Percentiles rank a stretch among this genome's conserved stretches.
Conservation (phyloP, 768 basidiomycete genomes). For the Collybia mongolica region DNA sequence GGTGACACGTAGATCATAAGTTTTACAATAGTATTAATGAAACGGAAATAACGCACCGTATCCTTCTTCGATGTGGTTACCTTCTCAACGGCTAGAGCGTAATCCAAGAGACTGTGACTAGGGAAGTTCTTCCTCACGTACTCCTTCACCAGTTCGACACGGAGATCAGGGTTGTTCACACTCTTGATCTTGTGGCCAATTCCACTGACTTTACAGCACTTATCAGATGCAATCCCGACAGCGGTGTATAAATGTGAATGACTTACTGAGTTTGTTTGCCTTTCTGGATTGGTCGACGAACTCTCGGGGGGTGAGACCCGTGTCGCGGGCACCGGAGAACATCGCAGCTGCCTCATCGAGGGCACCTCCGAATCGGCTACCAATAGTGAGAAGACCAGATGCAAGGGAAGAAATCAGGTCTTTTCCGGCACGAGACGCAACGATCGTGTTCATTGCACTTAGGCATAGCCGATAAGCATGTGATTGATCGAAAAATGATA, state of each 20-base stretch:
- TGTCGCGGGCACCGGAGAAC: constrained; percentile 91
- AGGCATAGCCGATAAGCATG: constrained; percentile 19
- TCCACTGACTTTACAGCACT: constrained; percentile 67
- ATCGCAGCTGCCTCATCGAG: constrained; percentile 96
- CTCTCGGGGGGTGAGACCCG: constrained; percentile 94
- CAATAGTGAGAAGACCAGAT: constrained; percentile 96
- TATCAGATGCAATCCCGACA: constrained; percentile 1
- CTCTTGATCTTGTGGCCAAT: constrained; percentile 99
- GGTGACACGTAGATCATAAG: constrained; percentile 2
- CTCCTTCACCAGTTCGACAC: constrained; percentile 93
- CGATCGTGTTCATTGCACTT: constrained; percentile 98
- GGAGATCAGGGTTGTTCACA: constrained; percentile 92
- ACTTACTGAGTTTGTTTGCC: constrained; percentile 84
- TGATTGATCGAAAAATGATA: constrained; percentile 6
- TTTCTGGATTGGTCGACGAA: constrained; percentile 94
- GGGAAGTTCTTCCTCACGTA: constrained; percentile 97
- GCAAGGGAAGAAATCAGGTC: constrained; percentile 96
- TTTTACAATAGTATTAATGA: neutral
- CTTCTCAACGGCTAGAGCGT: constrained; percentile 95
- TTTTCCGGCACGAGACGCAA: constrained; percentile 98
- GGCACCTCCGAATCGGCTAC: constrained; percentile 97
- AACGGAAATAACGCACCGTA: constrained; percentile 49
- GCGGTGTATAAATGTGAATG: constrained; percentile 27
- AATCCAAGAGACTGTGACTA: constrained; percentile 87
- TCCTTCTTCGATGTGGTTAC: constrained; percentile 98